A percentile compares a stretch with the other conserved stretches of the same genome.
phyloP scores from a whole-genome alignment of 352 stramenopile genomes.

The Pythium rishiriense region DNA sequence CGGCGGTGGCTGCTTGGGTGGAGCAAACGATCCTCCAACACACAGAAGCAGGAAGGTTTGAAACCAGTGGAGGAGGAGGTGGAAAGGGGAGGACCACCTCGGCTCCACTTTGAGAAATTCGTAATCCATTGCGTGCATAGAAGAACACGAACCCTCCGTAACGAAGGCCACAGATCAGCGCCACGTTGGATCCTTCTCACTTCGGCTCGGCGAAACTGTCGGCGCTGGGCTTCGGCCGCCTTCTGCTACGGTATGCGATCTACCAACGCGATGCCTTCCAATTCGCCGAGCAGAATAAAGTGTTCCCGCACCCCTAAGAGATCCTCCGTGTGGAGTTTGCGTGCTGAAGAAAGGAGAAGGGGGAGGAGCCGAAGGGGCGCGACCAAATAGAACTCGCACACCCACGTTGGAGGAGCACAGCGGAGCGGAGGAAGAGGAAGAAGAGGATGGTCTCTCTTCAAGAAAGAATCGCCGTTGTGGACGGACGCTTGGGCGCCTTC shows the following conservation, averaged over 20 bases:
- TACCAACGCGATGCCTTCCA: neutral
- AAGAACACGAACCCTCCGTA: neutral
- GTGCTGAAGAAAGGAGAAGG: too few relatives aligned
- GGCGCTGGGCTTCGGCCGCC: neutral
- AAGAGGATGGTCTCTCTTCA: neutral
- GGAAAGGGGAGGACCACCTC: neutral
- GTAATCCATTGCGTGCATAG: neutral
- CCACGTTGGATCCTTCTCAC: neutral
- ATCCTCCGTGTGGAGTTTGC: neutral
- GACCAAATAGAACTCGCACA: constrained; percentile 1
- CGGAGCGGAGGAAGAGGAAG: neutral
- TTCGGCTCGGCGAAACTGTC: neutral
- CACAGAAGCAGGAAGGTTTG: too few relatives aligned
- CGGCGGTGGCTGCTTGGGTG: neutral
- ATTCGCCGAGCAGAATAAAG: neutral
- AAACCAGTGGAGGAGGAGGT: neutral
- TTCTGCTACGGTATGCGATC: neutral
- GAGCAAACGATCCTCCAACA: neutral
- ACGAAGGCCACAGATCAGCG: neutral
- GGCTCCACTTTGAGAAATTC: neutral
- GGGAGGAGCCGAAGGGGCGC: neutral
- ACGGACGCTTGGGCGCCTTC: neutral
- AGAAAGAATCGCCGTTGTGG: neutral
- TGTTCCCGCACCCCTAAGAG: neutral
- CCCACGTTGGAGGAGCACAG: neutral